Conservation (phyloP, 495 filamentous ascomycete species). For the Staphylotrichum tortipilum region DNA sequence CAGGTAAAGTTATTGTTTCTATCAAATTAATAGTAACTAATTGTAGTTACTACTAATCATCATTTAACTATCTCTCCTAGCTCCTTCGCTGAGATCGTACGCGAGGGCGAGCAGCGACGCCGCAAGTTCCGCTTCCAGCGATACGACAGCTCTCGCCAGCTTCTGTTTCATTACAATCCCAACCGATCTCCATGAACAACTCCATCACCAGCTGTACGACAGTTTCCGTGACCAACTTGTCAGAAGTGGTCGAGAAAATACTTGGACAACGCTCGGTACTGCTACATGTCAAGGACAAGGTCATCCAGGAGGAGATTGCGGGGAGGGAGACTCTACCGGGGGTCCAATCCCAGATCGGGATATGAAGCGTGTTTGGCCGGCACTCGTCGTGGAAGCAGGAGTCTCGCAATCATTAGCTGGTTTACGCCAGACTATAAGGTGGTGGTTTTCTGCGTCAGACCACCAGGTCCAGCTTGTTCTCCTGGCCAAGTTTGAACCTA, state of each 20-base stretch:
- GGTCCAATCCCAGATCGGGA: conserved; percentile 15
- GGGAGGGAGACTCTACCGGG: conserved; percentile 18
- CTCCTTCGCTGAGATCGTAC: conserved; percentile 8
- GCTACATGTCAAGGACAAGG: conserved; percentile 9
- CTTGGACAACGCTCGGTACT: conserved; percentile 7
- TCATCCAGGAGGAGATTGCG: conserved; percentile 13
- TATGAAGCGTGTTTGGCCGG: conserved; percentile 19
- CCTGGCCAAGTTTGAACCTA: conserved; percentile 14
- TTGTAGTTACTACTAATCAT: too few species aligned
- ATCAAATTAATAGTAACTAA: neutral
- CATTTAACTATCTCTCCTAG: conserved; percentile 3
- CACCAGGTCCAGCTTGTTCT: conserved; percentile 27
- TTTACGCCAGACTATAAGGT: conserved; percentile 20
- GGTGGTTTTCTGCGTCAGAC: conserved; percentile 27
- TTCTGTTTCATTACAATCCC: conserved; percentile 16
- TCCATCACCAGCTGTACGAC: conserved; percentile 9
- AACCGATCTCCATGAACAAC: conserved; percentile 13
- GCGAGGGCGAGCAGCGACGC: conserved; percentile 9
- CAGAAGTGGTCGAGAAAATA: neutral
- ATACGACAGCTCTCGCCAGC: conserved; percentile 8
- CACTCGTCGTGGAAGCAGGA: conserved; percentile 28
- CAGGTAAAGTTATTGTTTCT: neutral
- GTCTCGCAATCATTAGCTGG: conserved; percentile 17
- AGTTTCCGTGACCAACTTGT: conserved; percentile 7
- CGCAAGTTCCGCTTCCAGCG: conserved; percentile 19